These are phyloP conservation scores for Aphanocladium album DNA, from an alignment of 2,329 filamentous ascomycete genomes.

Conservation along the genomic window DNA sequence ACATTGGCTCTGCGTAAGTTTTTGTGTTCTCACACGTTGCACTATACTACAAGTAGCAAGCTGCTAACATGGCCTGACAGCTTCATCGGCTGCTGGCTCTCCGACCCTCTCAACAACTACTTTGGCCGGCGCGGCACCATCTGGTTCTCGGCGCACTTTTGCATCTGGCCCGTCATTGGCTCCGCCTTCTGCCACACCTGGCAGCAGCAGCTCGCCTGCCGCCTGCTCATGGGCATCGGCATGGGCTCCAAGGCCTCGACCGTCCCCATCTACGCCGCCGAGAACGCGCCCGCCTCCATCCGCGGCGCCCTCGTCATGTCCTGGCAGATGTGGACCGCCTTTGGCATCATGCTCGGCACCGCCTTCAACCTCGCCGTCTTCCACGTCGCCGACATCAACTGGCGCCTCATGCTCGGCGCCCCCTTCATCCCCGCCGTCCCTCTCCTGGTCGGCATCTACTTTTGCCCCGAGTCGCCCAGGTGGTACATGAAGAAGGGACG, in stretches of 20 bases:
- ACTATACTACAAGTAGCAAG: too few species aligned
- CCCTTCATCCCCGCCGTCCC: slow-evolving; percentile 58
- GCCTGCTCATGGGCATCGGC: slow-evolving; percentile 70
- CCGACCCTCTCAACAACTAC: slow-evolving; percentile 53
- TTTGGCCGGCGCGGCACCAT: slow-evolving; percentile 50
- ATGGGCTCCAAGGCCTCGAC: slow-evolving; percentile 72
- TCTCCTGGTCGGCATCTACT: slow-evolving; percentile 53
- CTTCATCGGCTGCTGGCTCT: slow-evolving; percentile 59
- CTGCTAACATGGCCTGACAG: background rate
- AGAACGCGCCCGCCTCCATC: slow-evolving; percentile 64
- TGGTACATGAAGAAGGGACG: slow-evolving; percentile 64
- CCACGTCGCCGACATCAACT: slow-evolving; percentile 48
- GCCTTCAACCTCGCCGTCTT: slow-evolving; percentile 13
- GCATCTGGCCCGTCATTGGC: slow-evolving; percentile 63
- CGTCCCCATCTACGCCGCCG: slow-evolving; percentile 71
- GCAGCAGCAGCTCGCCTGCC: slow-evolving; percentile 64
- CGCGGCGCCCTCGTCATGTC: slow-evolving; percentile 77
- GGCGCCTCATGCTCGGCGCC: slow-evolving; percentile 60
- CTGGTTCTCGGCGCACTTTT: slow-evolving; percentile 70
- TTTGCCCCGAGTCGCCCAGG: slow-evolving; percentile 62
- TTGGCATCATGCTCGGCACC: slow-evolving; percentile 57
- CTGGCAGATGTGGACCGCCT: slow-evolving; percentile 67
- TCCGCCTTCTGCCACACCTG: slow-evolving; percentile 67
- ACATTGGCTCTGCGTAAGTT: slow-evolving; percentile 38
- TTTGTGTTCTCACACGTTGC: too few species aligned